Evolutionary conservation across 2,329 filamentous ascomycete species (phyloP).

Genomic region (Sordariomycetes sp.): DNA sequence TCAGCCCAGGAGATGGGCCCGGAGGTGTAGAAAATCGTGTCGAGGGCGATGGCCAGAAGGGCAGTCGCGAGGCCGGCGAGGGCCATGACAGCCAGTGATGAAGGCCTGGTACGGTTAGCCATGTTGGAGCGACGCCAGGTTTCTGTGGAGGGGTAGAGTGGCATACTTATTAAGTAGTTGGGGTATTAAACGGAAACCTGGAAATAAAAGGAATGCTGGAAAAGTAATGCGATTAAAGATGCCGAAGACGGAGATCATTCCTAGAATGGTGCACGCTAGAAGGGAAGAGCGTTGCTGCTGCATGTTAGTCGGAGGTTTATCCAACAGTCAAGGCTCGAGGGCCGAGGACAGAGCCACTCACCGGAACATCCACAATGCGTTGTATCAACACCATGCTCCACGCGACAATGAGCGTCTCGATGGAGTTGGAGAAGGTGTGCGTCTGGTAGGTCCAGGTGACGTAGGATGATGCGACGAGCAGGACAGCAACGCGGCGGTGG

Average conservation of each 20-base stretch:
- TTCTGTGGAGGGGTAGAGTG: neutral
- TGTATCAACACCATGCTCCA: conserved; percentile 91
- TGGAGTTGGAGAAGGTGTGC: conserved; percentile 95
- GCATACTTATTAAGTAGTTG: conserved; percentile 70
- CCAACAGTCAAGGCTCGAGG: neutral
- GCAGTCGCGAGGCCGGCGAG: conserved; percentile 57
- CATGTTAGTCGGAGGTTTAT: neutral
- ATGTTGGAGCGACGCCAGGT: neutral
- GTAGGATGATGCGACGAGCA: conserved; percentile 89
- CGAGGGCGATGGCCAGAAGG: conserved; percentile 64
- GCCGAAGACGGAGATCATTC: conserved; percentile 73
- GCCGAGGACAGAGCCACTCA: conserved; percentile 27
- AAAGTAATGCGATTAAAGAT: conserved; percentile 97
- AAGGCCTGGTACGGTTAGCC: conserved; percentile 29
- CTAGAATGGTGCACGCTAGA: conserved; percentile 66
- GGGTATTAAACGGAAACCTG: conserved; percentile 71
- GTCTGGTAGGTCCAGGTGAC: conserved; percentile 98
- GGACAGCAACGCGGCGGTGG: conserved; percentile 60
- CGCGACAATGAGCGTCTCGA: conserved; percentile 84
- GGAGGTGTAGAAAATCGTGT: conserved; percentile 73
- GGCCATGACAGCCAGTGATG: conserved; percentile 52
- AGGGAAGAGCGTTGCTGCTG: conserved; percentile 61
- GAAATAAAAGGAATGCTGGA: conserved; percentile 81
- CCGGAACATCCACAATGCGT: conserved; percentile 71
- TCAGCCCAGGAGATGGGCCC: conserved; percentile 54